Base-by-base conservation (phyloP, 176 grass and related monocot genomes). In the Puya raimondii region DNA sequence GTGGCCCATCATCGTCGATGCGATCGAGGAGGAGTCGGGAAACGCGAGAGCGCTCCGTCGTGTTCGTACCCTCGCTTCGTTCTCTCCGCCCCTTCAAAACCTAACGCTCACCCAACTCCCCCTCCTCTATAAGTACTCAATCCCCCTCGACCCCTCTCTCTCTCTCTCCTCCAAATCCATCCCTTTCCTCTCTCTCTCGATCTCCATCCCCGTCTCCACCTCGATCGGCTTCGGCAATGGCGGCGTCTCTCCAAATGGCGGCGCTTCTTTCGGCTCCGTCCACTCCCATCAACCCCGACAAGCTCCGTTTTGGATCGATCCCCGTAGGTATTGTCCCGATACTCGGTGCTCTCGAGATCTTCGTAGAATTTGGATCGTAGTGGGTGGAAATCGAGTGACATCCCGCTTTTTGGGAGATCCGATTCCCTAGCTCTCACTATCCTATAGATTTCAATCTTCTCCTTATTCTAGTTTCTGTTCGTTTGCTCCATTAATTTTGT, bases 221-320 rank as follows among this genome's bases (percentile, higher is more conserved):
- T 53, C 58, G 33, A 69, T 25, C 14, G 50, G 74, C 68, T 50
- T 66, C 11, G 67, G 29, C 22, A 53, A 27, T 68, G 27, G 61
- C 74, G 33, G 17, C 74, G 14, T 50, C 72, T 54, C 80, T 72
- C 50, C 80, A 82, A 69, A 76, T 71, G 73, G 73, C 80, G 17
- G 80, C 80, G 14, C 73, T 82, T 26, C 53, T 82, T 12, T 82
- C 80, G 26, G 57, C 80, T 64, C 67, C 80, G 1, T 52, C 67
- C 13, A 76, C 23, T 48, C 80, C 49, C 2, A 53, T 66, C 17
- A 23, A 21, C 4, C 17, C 56, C 50, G 57, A 68, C 51, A 51
- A 70, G 67, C 58, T 54, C 54, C 74, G 73, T 25, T 2, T 76
- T 13, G 67, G 80, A 61, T 59, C 64, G 33, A 8, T 64, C 7